phyloP scores from a whole-genome alignment of 768 basidiomycete genomes.

The Lactarius evosmus region DNA sequence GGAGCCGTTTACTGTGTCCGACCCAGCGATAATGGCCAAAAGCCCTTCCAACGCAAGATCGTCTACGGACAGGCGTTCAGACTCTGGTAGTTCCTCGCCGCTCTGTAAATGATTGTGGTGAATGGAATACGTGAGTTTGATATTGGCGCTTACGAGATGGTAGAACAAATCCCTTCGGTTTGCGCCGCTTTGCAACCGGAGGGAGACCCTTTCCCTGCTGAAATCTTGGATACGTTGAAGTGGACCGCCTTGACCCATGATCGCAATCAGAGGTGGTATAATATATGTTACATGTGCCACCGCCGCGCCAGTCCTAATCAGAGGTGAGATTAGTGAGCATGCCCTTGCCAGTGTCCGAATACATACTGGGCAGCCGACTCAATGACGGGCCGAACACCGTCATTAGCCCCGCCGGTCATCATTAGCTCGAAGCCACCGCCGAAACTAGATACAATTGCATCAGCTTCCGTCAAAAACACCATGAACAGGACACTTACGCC shows the following conservation, averaged over 20 bases:
- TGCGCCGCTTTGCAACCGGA: slow-evolving; percentile 11
- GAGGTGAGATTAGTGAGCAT: not conserved
- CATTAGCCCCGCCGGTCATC: slow-evolving; percentile 24
- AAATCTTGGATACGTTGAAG: not conserved
- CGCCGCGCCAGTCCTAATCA: not conserved
- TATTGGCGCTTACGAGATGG: slow-evolving; percentile 35
- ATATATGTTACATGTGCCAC: slow-evolving; percentile 9
- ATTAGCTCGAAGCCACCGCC: slow-evolving; percentile 33
- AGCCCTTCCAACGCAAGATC: slow-evolving; percentile 37
- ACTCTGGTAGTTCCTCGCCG: slow-evolving; percentile 16
- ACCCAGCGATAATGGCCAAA: slow-evolving; percentile 43
- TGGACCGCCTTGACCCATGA: not conserved
- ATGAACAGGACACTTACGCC: slow-evolving; percentile 36
- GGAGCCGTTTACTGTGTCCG: slow-evolving; percentile 42
- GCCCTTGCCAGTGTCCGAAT: no score
- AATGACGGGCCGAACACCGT: slow-evolving; percentile 5
- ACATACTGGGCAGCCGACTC: slow-evolving; percentile 1
- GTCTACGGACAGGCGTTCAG: slow-evolving; percentile 4
- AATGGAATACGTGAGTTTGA: not conserved
- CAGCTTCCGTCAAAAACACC: not conserved
- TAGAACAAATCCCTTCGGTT: slow-evolving; percentile 39
- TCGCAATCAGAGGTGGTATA: not conserved
- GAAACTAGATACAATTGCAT: slow-evolving; percentile 27
- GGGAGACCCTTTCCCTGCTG: not conserved
- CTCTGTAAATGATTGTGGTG: not conserved